Evolutionary conservation across 306 rosid species (phyloP).

Genomic region (Medicago arabica): DNA sequence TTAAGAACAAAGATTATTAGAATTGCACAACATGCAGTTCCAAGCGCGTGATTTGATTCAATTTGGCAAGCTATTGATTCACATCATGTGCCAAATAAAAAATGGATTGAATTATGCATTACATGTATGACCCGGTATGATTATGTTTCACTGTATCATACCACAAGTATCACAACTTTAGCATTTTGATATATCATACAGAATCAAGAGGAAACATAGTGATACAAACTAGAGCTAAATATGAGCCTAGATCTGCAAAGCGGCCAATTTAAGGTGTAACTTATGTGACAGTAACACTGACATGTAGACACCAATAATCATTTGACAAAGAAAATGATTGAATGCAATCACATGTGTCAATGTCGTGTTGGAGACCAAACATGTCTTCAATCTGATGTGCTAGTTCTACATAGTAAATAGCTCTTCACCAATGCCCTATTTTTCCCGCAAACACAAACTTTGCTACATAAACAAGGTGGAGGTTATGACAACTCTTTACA

Average conservation of each 20-base stretch:
- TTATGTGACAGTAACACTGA: not conserved
- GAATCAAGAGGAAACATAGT: not conserved
- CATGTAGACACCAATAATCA: too few species aligned
- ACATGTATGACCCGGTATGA: not conserved
- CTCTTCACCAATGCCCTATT: too few species aligned
- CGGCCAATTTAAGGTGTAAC: not conserved
- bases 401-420: too few species aligned
- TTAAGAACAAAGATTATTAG: not conserved
- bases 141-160: not conserved
- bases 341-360: too few species aligned
- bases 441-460: too few species aligned
- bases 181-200: not conserved
- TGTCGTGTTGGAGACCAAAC: too few species aligned
- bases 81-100: not conserved
- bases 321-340: too few species aligned
- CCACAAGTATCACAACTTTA: not conserved
- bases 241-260: not conserved
- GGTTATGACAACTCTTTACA: too few species aligned
- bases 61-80: not conserved
- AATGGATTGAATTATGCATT: not conserved
- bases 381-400: too few species aligned
- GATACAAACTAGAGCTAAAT: not conserved
- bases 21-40: not conserved
- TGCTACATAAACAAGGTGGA: too few species aligned
- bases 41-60: not conserved